Base-by-base conservation (phyloP, 75 land plant genomes). In the Sequoiadendron giganteum region DNA sequence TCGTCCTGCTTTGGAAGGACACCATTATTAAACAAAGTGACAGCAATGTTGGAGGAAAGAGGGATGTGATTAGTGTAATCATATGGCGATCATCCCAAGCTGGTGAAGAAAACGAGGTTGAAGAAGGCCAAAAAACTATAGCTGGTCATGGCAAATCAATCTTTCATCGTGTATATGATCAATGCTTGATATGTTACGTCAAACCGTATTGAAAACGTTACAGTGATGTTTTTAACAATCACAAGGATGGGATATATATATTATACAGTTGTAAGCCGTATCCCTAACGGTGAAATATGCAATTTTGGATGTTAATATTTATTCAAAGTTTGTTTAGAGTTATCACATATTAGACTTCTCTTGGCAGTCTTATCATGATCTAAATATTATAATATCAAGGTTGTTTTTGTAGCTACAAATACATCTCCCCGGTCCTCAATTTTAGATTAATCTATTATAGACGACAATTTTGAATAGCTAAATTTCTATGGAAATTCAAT, bases 11-110 rank as follows among this genome's bases (percentile, higher is more conserved):
- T 73, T 73, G 32, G 36, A 32, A 73, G 36, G 3, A 0, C 3
- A 14, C 4, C 34, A 75, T 11, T 75, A 75, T 75, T 75, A 75
- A 75, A 75, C 39, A 75, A 32, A 11, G 3, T 75, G 77, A 75
- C 38, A 75, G 38, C 77, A 75, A 75, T 75, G 77, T 65, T 25
- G 30, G 38, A 75, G 38, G 77, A 32, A 34, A 34, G 77, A 11
- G 32, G 15, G 10, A 10, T 34, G 15, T 32, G 10, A 73, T 32
- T 32, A 30, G 39, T 34, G 39, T 75, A 10, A 75, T 32, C 39
- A 34, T 75, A 32, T 25, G 39, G 38, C 77, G 77, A 75, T 75
- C 77, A 75, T 75, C 77, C 77, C 77, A 75, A 75, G 38, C n/a
- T 65, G 77, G 77, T 75, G 77, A 14, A 34, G 77, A 34, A 75